Conservation (phyloP, 2,329 filamentous ascomycete species). For the Penicillium sp. region DNA sequence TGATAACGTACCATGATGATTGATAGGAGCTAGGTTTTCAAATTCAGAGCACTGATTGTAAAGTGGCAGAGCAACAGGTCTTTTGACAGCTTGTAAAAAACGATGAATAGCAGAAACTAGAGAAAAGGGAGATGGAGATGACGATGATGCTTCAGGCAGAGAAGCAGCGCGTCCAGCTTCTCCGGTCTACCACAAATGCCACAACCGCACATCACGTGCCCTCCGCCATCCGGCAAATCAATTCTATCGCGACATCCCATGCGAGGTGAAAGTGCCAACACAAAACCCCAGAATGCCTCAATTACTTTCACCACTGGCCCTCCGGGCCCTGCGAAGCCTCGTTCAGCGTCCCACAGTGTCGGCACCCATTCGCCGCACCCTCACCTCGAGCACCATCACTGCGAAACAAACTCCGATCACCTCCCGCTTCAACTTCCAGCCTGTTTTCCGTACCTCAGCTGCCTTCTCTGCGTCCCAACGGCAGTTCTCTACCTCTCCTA, state of each 20-base stretch:
- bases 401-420: constrained; percentile 21
- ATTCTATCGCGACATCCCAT: constrained; percentile 17
- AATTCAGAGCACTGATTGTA: background rate
- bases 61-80: background rate
- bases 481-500: constrained; percentile 60
- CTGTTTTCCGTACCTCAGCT: constrained; percentile 32
- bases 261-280: constrained; percentile 1
- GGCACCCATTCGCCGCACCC: constrained; percentile 24
- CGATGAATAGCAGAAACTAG: constrained; percentile 8
- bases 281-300: constrained; percentile 33
- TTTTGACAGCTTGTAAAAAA: constrained; percentile 2
- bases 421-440: constrained; percentile 27
- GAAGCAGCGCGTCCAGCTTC: constrained; percentile 40
- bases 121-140: constrained; percentile 19
- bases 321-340: constrained; percentile 38
- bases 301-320: constrained; percentile 35
- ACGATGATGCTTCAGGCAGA: constrained; percentile 25
- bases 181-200: constrained; percentile 29
- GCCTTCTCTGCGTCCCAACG: constrained; percentile 30
- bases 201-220: constrained; percentile 33
- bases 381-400: constrained; percentile 22
- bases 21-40: constrained; percentile 2
- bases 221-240: constrained; percentile 6
- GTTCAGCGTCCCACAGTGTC: constrained; percentile 26
- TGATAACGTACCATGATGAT: constrained; percentile 35